Evolutionary conservation across 495 filamentous ascomycete genomes (phyloP), one percentile per base, ranked within the genome.

Genomic region (Halenospora varia): DNA sequence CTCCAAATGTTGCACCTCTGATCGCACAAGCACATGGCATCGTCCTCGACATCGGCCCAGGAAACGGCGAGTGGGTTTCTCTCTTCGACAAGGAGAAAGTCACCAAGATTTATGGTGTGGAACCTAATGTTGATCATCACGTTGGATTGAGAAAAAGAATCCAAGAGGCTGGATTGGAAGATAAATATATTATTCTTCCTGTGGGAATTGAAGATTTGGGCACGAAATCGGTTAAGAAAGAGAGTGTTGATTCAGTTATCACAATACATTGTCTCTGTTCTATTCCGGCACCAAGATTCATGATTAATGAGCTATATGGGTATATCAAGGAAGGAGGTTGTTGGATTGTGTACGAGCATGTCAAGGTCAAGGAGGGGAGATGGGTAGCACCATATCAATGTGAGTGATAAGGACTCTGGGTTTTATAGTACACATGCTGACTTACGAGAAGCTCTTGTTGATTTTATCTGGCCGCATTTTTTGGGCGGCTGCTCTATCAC

Each of bases 311-410:
- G 50, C 62, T 91, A 53, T 91, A 89, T 70, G 53, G 62, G 2
- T 72, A 85, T 57, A 68, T 92, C 19, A 83, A 80, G 64, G 82
- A 84, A 0, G 88, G 88, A 10, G 88, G 88, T 0, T 66, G 75
- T 42, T 77, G 88, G 79, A 79, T 89, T 44, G 75, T 89, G 11
- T 85, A 81, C 44, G 88, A 92, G 74, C 88, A 92, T 72, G 85
- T 91, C 29, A 72, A 75, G 49, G 71, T 72, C 56, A 65, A 76
- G 56, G 71, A 77, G 63, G 66, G 70, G 41, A 70, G 65, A 65
- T 66, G 69, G 17, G 78, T 85, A 73, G 64, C 70, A 52, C 65
- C 69, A 45, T 69, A 78, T 77, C 68, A 73, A 71, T 59, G 84
- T 80, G 45, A 71, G 84, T 74, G 24, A 18, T 63, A n/a, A n/a